A percentile compares a stretch with the other conserved stretches of the same genome.
Conservation (phyloP, 176 grass and related monocot species). For the Thinopyrum elongatum region DNA sequence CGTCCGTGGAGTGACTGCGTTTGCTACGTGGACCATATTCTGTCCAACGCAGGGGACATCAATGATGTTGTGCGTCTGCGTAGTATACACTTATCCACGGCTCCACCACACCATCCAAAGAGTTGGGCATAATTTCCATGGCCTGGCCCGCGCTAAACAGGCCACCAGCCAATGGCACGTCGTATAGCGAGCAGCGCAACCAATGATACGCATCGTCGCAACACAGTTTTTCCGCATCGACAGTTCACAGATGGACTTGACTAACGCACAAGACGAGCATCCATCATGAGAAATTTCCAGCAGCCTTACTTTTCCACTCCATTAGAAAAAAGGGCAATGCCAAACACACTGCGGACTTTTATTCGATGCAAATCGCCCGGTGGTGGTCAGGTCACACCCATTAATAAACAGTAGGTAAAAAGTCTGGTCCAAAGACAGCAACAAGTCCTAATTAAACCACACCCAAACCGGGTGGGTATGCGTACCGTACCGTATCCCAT, state of each 20-base stretch:
- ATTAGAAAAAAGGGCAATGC: neutral
- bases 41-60: neutral
- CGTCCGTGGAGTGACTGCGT: neutral
- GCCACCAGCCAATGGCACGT: neutral
- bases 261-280: neutral
- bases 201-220: neutral
- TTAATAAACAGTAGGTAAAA: neutral
- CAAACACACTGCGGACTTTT: neutral
- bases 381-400: neutral
- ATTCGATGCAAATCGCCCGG: constrained; percentile 6
- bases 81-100: neutral
- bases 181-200: neutral
- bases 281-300: neutral
- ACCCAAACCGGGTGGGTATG: neutral
- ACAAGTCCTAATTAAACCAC: neutral
- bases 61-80: neutral
- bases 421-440: constrained; percentile 19
- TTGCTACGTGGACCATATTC: neutral
- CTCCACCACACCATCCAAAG: neutral
- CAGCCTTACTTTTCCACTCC: constrained; percentile 3
- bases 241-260: neutral
- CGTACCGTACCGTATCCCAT: neutral
- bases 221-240: neutral
- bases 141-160: neutral
- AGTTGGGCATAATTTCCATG: neutral